A percentile compares a stretch with the other conserved stretches of the same genome.
These are phyloP conservation scores for Litchi chinensis DNA, from an alignment of 345 rosid genomes.

Conservation along the genomic window DNA sequence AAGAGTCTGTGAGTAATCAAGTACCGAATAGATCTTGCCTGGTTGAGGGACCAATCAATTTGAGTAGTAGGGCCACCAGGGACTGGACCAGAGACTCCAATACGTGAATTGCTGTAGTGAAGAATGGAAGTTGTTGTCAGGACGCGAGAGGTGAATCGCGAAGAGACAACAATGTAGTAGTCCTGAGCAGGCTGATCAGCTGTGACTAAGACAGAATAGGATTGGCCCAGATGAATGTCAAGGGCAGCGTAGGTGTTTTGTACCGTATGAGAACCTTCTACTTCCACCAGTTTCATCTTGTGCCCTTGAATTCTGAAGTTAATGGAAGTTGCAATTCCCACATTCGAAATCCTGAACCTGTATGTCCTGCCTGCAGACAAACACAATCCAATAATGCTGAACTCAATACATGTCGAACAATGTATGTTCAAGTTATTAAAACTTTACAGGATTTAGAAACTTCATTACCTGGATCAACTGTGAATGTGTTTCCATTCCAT, in stretches of 20 bases:
- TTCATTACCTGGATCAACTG: slow-evolving; percentile 68
- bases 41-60: slow-evolving; percentile 70
- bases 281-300: slow-evolving; percentile 79
- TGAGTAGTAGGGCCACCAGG: slow-evolving; percentile 75
- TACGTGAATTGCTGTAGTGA: slow-evolving; percentile 77
- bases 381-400: neutral
- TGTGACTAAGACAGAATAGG: slow-evolving; percentile 82
- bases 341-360: slow-evolving; percentile 87
- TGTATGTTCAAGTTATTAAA: neutral
- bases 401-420: neutral
- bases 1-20: neutral
- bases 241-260: slow-evolving; percentile 68
- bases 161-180: slow-evolving; percentile 75
- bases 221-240: slow-evolving; percentile 90
- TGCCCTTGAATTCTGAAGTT: slow-evolving; percentile 93
- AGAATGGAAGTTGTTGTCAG: slow-evolving; percentile 81
- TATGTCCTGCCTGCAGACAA: slow-evolving; percentile 66
- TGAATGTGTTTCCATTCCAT: slow-evolving; percentile 67
- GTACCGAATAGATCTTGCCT: slow-evolving; percentile 86
- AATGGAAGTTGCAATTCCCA: slow-evolving; percentile 65
- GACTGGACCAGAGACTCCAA: slow-evolving; percentile 70
- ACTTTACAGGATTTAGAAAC: neutral
- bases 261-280: slow-evolving; percentile 89
- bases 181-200: slow-evolving; percentile 78
- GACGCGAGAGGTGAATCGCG: slow-evolving; percentile 68